phyloP scores from a whole-genome alignment of 2,329 filamentous ascomycete genomes.

The Sclerotinia trifoliorum region DNA sequence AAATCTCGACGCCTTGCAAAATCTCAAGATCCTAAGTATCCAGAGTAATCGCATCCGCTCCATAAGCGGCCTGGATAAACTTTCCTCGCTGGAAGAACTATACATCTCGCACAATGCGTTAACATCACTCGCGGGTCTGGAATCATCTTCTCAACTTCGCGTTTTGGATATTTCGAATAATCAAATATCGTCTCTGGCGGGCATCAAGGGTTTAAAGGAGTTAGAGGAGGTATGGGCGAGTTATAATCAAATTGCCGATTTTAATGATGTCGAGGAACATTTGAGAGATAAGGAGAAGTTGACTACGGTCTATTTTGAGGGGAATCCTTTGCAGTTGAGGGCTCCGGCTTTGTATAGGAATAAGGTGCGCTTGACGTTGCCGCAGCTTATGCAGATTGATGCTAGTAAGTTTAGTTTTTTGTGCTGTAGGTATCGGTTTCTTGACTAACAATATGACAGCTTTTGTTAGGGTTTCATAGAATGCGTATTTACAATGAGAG shows the following conservation, averaged over 20 bases:
- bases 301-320: conserved; percentile 93
- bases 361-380: conserved; percentile 84
- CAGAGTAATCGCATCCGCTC: conserved; percentile 89
- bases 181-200: conserved; percentile 70
- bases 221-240: conserved; percentile 94
- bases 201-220: conserved; percentile 64
- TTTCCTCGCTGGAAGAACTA: conserved; percentile 80
- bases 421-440: not conserved
- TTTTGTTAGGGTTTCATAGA: conserved; percentile 39
- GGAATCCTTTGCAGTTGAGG: conserved; percentile 80
- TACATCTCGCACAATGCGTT: conserved; percentile 97
- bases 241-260: conserved; percentile 78
- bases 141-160: conserved; percentile 61
- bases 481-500: not conserved
- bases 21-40: conserved; percentile 84
- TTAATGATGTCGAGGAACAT: conserved; percentile 76
- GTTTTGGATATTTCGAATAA: conserved; percentile 91
- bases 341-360: conserved; percentile 87
- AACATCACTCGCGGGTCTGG: conserved; percentile 70
- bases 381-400: conserved; percentile 90
- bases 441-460: conserved; percentile 28
- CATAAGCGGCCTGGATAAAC: conserved; percentile 70
- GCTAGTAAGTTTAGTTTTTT: conserved; percentile 69
- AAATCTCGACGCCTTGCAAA: conserved; percentile 71
- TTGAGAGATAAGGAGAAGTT: conserved; percentile 76